Evolutionary conservation across 495 filamentous ascomycete genomes (phyloP).

Genomic region (Neurospora terricola): DNA sequence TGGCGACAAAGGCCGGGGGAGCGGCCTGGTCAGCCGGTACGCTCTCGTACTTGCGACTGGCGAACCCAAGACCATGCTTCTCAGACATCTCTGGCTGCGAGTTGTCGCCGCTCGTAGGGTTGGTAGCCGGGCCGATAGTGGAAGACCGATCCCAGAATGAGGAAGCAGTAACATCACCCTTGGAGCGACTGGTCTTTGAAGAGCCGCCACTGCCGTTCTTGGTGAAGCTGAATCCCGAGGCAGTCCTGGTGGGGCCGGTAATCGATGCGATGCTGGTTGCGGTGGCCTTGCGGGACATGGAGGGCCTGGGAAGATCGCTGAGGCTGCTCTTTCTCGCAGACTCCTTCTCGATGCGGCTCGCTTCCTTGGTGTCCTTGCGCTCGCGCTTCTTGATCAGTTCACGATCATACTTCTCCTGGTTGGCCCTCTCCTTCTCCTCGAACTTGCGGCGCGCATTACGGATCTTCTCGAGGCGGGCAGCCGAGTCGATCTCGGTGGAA

Average conservation of each 20-base stretch:
- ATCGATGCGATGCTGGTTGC: constrained; percentile 18
- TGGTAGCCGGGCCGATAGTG: constrained; percentile 4
- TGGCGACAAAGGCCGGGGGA: constrained; percentile 12
- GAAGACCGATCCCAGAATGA: background rate
- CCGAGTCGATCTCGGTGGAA: constrained; percentile 37
- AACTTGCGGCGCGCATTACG: constrained; percentile 44
- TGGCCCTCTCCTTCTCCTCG: constrained; percentile 41
- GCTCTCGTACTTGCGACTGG: constrained; percentile 35
- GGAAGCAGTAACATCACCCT: background rate
- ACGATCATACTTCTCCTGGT: constrained; percentile 47
- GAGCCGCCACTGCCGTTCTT: background rate
- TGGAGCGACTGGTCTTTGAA: background rate
- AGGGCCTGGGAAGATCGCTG: constrained; percentile 19
- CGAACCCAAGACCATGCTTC: constrained; percentile 22
- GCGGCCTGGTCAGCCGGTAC: constrained; percentile 21
- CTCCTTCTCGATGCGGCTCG: constrained; percentile 30
- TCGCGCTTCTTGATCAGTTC: constrained; percentile 43
- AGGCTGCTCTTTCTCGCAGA: constrained; percentile 26
- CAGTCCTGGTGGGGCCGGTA: constrained; percentile 5
- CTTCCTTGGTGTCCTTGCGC: constrained; percentile 36
- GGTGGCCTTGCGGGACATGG: constrained; percentile 29
- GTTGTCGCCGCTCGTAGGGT: background rate
- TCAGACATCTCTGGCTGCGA: constrained; percentile 5
- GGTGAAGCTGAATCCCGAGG: background rate
- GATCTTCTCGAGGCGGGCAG: constrained; percentile 35